A percentile compares a stretch with the other conserved stretches of the same genome.
phyloP scores from a whole-genome alignment of 495 filamentous ascomycete genomes.

The Neurospora sp. region DNA sequence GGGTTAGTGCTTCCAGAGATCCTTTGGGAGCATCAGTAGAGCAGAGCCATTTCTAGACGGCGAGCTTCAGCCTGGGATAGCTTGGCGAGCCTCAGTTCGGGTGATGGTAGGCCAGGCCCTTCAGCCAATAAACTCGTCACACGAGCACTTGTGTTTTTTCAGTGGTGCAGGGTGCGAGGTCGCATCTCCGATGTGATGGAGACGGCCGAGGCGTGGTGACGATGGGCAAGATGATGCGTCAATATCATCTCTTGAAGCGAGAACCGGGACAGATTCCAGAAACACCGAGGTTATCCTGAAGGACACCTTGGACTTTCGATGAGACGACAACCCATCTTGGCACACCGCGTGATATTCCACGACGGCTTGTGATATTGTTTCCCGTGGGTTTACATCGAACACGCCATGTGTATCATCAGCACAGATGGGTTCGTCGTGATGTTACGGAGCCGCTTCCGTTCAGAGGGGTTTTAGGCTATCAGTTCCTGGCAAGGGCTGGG shows the following conservation, averaged over 20 bases:
- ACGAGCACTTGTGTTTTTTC: not conserved
- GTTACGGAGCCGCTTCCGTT: not conserved
- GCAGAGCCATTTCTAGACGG: constrained; percentile 11
- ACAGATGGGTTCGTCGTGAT: not conserved
- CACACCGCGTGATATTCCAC: not conserved
- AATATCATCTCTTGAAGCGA: not conserved
- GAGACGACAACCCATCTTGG: not conserved
- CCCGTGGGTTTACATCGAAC: not conserved
- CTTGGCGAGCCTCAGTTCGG: constrained; percentile 5
- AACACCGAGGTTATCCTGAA: not conserved
- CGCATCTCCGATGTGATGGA: not conserved
- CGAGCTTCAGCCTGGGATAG: constrained; percentile 1
- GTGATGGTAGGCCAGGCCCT: constrained; percentile 6
- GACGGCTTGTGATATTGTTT: not conserved
- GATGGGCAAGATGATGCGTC: not conserved
- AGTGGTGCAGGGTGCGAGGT: not conserved
- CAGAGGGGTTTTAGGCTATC: not conserved
- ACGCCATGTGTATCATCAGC: not conserved
- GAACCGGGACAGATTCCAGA: not conserved
- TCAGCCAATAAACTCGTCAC: not conserved
- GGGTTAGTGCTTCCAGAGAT: constrained; percentile 9
- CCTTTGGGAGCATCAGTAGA: not conserved
- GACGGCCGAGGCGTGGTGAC: not conserved
- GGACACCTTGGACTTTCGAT: not conserved
- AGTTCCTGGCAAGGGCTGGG: not conserved